Percentiles rank a stretch among this genome's conserved stretches.
Conservation (phyloP, 2,329 filamentous ascomycete species). For the Exophiala xenobiotica region DNA sequence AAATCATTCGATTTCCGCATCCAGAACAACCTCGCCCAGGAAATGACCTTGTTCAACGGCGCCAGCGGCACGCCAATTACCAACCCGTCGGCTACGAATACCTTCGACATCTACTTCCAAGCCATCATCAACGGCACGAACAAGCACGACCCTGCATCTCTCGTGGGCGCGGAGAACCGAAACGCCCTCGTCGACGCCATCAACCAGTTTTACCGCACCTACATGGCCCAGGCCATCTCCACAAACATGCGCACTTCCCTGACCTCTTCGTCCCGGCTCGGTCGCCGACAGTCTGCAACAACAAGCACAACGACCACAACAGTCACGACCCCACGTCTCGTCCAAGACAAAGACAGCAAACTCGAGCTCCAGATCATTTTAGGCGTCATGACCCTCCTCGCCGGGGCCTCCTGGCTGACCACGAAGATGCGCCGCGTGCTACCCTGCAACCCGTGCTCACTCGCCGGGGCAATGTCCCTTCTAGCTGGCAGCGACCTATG, state of each 20-base stretch:
- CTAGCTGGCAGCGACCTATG: constrained; percentile 30
- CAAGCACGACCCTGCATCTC: constrained; percentile 15
- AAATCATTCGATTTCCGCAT: constrained; percentile 31
- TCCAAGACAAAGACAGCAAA: constrained; percentile 28
- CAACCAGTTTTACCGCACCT: constrained; percentile 26
- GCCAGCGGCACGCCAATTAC: constrained; percentile 13
- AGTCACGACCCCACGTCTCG: constrained; percentile 25
- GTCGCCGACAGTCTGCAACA: constrained; percentile 11
- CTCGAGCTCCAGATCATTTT: constrained; percentile 28
- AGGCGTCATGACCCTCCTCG: constrained; percentile 21
- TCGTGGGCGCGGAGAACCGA: constrained; percentile 20
- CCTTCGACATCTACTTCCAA: constrained; percentile 28
- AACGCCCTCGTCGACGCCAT: constrained; percentile 20
- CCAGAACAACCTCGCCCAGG: constrained; percentile 28
- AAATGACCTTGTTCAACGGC: constrained; percentile 26
- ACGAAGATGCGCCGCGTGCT: constrained; percentile 28
- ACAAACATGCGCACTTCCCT: constrained; percentile 24
- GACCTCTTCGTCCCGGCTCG: constrained; percentile 11
- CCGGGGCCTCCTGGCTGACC: constrained; percentile 22
- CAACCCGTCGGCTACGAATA: constrained; percentile 11
- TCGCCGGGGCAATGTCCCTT: constrained; percentile 30
- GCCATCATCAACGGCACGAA: constrained; percentile 25
- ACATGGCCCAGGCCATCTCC: constrained; percentile 31
- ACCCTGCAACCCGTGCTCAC: constrained; percentile 28
- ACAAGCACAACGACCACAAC: constrained; percentile 17